A percentile compares a stretch with the other conserved stretches of the same genome.
Conservation (phyloP, 2,329 filamentous ascomycete species). For the Dothidotthia symphoricarpi region DNA sequence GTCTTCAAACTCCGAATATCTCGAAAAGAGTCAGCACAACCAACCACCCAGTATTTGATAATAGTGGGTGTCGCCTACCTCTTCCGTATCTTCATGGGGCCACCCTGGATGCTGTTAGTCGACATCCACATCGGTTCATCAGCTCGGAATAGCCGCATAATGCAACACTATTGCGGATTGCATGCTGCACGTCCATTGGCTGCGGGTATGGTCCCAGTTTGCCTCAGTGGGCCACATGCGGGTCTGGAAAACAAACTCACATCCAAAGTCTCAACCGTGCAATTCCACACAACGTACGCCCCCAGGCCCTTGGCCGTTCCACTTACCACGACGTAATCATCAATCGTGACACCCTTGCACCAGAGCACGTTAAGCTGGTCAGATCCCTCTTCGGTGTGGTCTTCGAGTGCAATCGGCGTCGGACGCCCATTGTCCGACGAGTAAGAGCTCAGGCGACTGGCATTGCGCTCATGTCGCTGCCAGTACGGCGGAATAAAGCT, state of each 20-base stretch:
- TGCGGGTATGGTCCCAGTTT: constrained; percentile 5
- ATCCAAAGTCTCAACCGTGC: constrained; percentile 79
- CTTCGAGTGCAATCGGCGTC: constrained; percentile 59
- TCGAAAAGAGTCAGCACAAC: constrained; percentile 28
- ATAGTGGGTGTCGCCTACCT: constrained; percentile 42
- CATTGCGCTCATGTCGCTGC: constrained; percentile 43
- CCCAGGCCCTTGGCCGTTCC: constrained; percentile 62
- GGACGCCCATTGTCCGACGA: constrained; percentile 39
- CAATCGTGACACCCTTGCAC: constrained; percentile 61
- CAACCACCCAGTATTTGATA: background rate
- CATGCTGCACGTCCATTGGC: constrained; percentile 15
- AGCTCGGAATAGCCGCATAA: constrained; percentile 3
- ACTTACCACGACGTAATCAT: constrained; percentile 61
- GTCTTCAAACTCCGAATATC: constrained; percentile 93
- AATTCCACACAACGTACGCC: constrained; percentile 96
- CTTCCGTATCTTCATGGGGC: constrained; percentile 59
- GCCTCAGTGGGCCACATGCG: constrained; percentile 13
- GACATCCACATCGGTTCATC: constrained; percentile 2
- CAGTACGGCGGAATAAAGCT: constrained; percentile 50
- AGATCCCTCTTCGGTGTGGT: constrained; percentile 60
- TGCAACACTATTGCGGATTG: background rate
- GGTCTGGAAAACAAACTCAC: constrained; percentile 52
- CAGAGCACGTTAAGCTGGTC: constrained; percentile 59
- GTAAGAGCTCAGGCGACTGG: constrained; percentile 37
- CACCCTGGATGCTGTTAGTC: constrained; percentile 45